Percentiles rank a stretch among this genome's conserved stretches.
These are phyloP conservation scores for Aquilaria agallochum DNA, from an alignment of 441 rosid species.

Conservation along the genomic window DNA sequence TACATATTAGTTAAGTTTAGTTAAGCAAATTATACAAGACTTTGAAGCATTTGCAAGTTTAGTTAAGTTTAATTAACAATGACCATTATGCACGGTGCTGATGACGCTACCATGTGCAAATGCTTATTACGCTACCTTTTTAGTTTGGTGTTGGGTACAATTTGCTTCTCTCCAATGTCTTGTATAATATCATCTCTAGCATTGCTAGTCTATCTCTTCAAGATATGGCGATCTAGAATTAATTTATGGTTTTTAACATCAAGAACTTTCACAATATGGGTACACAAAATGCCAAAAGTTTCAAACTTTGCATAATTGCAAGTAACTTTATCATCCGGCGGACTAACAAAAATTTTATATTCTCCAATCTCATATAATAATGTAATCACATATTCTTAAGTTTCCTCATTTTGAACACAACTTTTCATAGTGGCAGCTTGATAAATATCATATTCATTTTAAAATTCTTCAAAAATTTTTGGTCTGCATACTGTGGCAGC, in stretches of 20 bases:
- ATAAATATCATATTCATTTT: slow-evolving; percentile 13
- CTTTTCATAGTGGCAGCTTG: slow-evolving; percentile 7
- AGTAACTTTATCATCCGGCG: background rate
- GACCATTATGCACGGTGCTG: too few species aligned
- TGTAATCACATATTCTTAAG: slow-evolving; percentile 1
- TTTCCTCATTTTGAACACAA: slow-evolving; percentile 3
- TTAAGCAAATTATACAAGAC: too few species aligned
- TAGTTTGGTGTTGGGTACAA: too few species aligned
- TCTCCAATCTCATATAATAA: slow-evolving; percentile 6
- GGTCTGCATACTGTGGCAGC: slow-evolving; percentile 12
- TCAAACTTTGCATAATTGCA: slow-evolving; percentile 11
- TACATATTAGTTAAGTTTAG: too few species aligned
- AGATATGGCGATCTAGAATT: slow-evolving; percentile 9
- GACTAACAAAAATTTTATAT: background rate
- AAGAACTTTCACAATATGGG: slow-evolving; percentile 10
- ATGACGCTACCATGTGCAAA: too few species aligned
- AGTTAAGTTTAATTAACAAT: too few species aligned
- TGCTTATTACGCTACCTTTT: too few species aligned
- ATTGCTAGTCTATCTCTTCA: slow-evolving; percentile 16
- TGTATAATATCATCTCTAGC: slow-evolving; percentile 1
- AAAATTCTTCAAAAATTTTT: slow-evolving; percentile 9
- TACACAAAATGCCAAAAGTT: slow-evolving; percentile 7
- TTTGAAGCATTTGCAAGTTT: too few species aligned
- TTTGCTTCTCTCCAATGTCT: too few species aligned
- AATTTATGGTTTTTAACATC: slow-evolving; percentile 10